These are phyloP conservation scores for Diaporthe capsici DNA, from an alignment of 2,329 filamentous ascomycete genomes.

Conservation along the genomic window DNA sequence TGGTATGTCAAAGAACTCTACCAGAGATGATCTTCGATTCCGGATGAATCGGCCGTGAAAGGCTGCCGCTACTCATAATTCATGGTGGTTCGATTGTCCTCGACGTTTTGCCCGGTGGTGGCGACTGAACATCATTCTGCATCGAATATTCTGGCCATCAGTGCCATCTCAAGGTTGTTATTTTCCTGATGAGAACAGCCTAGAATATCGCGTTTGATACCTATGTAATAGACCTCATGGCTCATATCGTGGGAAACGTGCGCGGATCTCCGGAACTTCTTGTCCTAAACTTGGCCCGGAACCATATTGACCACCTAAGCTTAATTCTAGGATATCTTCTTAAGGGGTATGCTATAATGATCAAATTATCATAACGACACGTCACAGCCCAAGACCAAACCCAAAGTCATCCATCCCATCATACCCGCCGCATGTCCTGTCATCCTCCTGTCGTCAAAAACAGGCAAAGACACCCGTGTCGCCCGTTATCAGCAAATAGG, in stretches of 20 bases:
- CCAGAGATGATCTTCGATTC: background rate
- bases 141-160: background rate
- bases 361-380: background rate
- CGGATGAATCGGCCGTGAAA: background rate
- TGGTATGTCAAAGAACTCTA: background rate
- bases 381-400: background rate
- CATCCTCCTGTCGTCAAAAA: background rate
- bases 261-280: background rate
- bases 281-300: background rate
- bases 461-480: background rate
- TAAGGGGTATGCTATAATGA: background rate
- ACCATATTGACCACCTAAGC: background rate
- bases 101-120: background rate
- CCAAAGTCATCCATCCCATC: background rate
- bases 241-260: background rate
- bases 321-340: background rate
- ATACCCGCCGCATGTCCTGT: background rate
- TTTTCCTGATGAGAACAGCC: background rate
- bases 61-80: background rate
- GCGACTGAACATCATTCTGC: background rate
- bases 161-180: background rate
- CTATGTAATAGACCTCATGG: background rate
- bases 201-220: background rate
- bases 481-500: background rate
- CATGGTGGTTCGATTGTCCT: background rate